Conservation (phyloP, 148 eudicot genomes). For the Gaultheria prostrata region DNA sequence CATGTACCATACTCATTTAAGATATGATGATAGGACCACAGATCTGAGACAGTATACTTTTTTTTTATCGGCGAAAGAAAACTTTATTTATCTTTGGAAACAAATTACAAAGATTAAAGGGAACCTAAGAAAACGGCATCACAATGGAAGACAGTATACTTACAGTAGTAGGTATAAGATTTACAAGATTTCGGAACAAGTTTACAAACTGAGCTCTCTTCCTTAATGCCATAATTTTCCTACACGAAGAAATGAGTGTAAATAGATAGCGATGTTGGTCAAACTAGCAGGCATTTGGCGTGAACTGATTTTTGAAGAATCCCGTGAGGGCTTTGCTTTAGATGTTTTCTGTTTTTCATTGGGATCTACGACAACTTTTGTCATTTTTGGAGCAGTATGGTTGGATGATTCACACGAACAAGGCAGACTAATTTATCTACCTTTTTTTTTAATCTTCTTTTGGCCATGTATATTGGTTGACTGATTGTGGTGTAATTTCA, state of each 20-base stretch:
- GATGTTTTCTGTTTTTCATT: constrained; percentile 1
- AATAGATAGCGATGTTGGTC: neutral
- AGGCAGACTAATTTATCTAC: neutral
- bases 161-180: neutral
- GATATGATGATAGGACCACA: neutral
- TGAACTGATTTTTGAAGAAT: neutral
- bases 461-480: neutral
- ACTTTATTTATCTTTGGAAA: too few relatives aligned
- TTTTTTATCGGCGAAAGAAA: too few relatives aligned
- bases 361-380: neutral
- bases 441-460: neutral
- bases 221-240: too few relatives aligned
- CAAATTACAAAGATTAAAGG: too few relatives aligned
- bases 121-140: too few relatives aligned
- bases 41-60: neutral
- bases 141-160: too few relatives aligned
- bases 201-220: neutral
- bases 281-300: neutral
- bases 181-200: neutral
- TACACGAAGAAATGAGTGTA: neutral
- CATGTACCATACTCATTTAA: neutral
- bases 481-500: constrained; percentile 8
- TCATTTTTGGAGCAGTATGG: neutral
- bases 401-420: neutral
- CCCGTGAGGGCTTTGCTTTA: neutral